Percentiles rank a stretch among this genome's conserved stretches.
These are phyloP conservation scores for Alternaria dauci DNA, from an alignment of 2,329 filamentous ascomycete genomes.

Conservation along the genomic window DNA sequence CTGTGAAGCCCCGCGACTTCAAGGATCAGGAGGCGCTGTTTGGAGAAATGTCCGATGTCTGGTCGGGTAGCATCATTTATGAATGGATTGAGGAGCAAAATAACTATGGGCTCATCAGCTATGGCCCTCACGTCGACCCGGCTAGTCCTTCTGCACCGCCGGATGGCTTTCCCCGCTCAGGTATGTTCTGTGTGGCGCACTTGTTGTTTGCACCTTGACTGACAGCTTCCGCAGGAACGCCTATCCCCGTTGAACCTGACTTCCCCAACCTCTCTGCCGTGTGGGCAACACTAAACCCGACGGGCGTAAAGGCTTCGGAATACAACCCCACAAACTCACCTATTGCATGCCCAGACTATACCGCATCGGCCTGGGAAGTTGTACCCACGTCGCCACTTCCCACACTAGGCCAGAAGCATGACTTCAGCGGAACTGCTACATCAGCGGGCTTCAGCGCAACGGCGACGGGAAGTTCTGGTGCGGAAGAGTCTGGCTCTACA, in stretches of 20 bases:
- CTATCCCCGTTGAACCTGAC: slow-evolving; percentile 76
- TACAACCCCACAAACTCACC: slow-evolving; percentile 71
- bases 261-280: slow-evolving; percentile 79
- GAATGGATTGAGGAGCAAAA: slow-evolving; percentile 90
- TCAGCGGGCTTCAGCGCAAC: slow-evolving; percentile 6
- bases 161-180: slow-evolving; percentile 74
- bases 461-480: slow-evolving; percentile 4
- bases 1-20: slow-evolving; percentile 67
- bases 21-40: slow-evolving; percentile 80
- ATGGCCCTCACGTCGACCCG: slow-evolving; percentile 68
- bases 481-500: slow-evolving; percentile 1
- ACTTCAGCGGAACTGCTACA: slow-evolving; percentile 20
- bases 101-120: slow-evolving; percentile 81
- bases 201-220: neutral
- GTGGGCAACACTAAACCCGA: slow-evolving; percentile 77
- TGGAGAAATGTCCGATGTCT: slow-evolving; percentile 75
- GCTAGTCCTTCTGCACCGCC: slow-evolving; percentile 57
- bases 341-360: slow-evolving; percentile 75
- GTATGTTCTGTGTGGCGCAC: neutral
- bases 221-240: slow-evolving; percentile 59
- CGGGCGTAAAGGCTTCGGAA: slow-evolving; percentile 69
- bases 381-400: slow-evolving; percentile 75
- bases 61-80: slow-evolving; percentile 84
- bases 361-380: slow-evolving; percentile 74
- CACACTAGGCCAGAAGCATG: slow-evolving; percentile 63